These are phyloP conservation scores for Cyberlindnera petersonii DNA, from an alignment of 805 yeast species.

Conservation along the genomic window DNA sequence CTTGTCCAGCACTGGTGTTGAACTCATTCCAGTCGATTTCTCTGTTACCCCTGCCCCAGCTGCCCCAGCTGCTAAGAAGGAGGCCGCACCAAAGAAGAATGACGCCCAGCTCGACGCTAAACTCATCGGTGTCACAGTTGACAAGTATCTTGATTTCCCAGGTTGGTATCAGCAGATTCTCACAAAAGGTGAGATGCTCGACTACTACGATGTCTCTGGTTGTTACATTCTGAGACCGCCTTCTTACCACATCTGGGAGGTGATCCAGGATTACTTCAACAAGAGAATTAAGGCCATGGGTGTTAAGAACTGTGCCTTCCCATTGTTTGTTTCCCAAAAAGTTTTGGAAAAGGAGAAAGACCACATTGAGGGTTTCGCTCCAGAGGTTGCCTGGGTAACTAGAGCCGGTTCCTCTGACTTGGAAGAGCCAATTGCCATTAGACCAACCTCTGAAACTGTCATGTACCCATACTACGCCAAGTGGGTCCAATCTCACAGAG, in stretches of 20 bases:
- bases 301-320: slow-evolving; percentile 94
- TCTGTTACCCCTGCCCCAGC: slow-evolving; percentile 37
- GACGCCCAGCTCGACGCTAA: slow-evolving; percentile 74
- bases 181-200: slow-evolving; percentile 97
- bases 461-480: slow-evolving; percentile 99
- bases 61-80: slow-evolving; percentile 23
- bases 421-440: slow-evolving; percentile 97
- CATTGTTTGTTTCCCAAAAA: slow-evolving; percentile 92
- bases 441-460: slow-evolving; percentile 99
- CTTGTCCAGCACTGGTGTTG: slow-evolving; percentile 49
- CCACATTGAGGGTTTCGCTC: slow-evolving; percentile 98
- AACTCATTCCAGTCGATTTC: slow-evolving; percentile 52
- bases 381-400: slow-evolving; percentile 99
- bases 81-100: slow-evolving; percentile 27
- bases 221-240: slow-evolving; percentile 97
- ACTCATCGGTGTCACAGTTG: slow-evolving; percentile 92
- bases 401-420: slow-evolving; percentile 90
- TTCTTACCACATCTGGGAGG: slow-evolving; percentile 92
- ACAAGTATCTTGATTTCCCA: slow-evolving; percentile 87
- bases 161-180: slow-evolving; percentile 97
- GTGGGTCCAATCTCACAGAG: slow-evolving; percentile 98
- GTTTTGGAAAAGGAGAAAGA: slow-evolving; percentile 97
- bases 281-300: slow-evolving; percentile 77
- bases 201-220: slow-evolving; percentile 97
- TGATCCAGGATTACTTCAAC: slow-evolving; percentile 85